These are phyloP conservation scores for Parathielavia hyrcaniae DNA, from an alignment of 495 filamentous ascomycete species.

Conservation along the genomic window DNA sequence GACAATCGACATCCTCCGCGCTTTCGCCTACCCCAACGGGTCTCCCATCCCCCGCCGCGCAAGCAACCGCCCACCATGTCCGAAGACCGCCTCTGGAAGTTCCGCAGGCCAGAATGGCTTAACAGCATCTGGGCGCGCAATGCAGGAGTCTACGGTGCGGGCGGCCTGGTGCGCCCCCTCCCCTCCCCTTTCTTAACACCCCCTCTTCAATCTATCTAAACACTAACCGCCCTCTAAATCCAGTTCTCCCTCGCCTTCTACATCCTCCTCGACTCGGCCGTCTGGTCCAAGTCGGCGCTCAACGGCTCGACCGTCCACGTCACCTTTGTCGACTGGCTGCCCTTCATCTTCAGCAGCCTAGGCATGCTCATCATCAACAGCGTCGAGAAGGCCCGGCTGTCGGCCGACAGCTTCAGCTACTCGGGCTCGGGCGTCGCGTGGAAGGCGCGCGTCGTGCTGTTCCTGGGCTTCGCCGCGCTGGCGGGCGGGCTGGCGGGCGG, in stretches of 20 bases:
- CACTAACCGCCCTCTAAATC: background rate
- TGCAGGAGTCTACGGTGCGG: slow-evolving; percentile 77
- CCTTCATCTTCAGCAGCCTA: slow-evolving; percentile 84
- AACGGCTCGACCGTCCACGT: slow-evolving; percentile 84
- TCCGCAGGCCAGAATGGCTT: slow-evolving; percentile 78
- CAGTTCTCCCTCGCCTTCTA: slow-evolving; percentile 98
- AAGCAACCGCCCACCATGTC: slow-evolving; percentile 33
- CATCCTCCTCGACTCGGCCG: slow-evolving; percentile 85
- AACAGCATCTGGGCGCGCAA: slow-evolving; percentile 77
- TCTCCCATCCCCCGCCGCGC: background rate
- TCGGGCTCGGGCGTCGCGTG: slow-evolving; percentile 81
- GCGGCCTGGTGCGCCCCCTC: slow-evolving; percentile 64
- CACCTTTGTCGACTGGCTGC: slow-evolving; percentile 97
- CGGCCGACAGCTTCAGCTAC: slow-evolving; percentile 81
- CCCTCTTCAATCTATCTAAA: background rate
- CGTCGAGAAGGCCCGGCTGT: slow-evolving; percentile 86
- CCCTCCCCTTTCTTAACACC: background rate
- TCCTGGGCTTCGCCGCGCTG: slow-evolving; percentile 88
- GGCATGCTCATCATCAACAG: slow-evolving; percentile 99
- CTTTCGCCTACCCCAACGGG: background rate
- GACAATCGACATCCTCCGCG: background rate
- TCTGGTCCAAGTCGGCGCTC: slow-evolving; percentile 71
- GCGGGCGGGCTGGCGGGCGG: slow-evolving; percentile 91
- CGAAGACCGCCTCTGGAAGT: slow-evolving; percentile 69
- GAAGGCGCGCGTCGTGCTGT: slow-evolving; percentile 93